Base-by-base conservation (phyloP, 2,329 filamentous ascomycete species). In the Curvularia eragrostidis region DNA sequence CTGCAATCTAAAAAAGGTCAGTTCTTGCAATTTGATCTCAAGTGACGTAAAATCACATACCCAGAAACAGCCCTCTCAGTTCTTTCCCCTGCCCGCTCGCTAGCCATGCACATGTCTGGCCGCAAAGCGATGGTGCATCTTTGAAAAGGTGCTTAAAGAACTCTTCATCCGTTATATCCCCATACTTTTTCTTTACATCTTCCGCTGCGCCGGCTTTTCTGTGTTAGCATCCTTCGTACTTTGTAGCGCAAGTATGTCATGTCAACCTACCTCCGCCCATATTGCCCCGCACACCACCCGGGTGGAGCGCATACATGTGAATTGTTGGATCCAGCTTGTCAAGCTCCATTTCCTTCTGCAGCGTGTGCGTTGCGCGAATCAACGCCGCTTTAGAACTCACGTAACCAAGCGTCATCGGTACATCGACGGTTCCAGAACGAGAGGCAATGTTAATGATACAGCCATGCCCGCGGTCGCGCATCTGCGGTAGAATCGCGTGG, bases 381-480 rank as follows among this genome's bases (percentile, higher is more conserved):
- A 73, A 28, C 8, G 71, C 68, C 9, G 70, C 70, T 54, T 73
- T 73, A 3, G 63, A 68, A 1, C 65, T 64, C 4, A 69, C 69
- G 32, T 72, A 74, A 15, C 69, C 71, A 3, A 72, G 48, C 1
- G 70, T 72, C 70, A 74, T 72, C 3, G 70, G 69, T 3, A 74
- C 70, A 44, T 74, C 69, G 3, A 74, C 69, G 0, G 70, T 74
- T 1, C 69, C 71, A 26, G 68, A 67, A 3, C 70, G 59, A 6
- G 64, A 70, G 1, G 70, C 67, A 21, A 74, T 72, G 44, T 72
- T 72, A 53, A 72, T 72, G 23, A 74, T 72, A 28, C 70, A 74
- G 12, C 71, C 71, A 15, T 58, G 48, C n/a, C 69, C 67, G 12
- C 62, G 62, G 19, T 65, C 58, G 19, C 62, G 60, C 59, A 74